Conservation (phyloP, 2,329 filamentous ascomycete genomes). For the Trichoderma simmonsii region DNA sequence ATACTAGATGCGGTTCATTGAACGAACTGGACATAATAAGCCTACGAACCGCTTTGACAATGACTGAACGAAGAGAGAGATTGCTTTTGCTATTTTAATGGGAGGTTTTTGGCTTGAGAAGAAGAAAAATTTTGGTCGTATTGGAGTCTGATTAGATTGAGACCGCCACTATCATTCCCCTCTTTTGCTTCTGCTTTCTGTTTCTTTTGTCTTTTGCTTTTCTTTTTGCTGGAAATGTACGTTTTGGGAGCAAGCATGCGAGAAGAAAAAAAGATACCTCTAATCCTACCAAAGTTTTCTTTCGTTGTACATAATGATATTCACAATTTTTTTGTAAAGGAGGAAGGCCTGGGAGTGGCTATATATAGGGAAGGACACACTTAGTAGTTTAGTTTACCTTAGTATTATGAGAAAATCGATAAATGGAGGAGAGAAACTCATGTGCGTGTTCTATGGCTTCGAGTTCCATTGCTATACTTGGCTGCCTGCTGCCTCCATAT, state of each 20-base stretch:
- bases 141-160: conserved; percentile 13
- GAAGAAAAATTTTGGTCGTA: not conserved
- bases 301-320: conserved; percentile 9
- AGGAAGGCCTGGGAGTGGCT: not conserved
- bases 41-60: not conserved
- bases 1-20: conserved; percentile 60
- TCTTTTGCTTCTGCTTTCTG: not conserved
- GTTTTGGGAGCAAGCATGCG: conserved; percentile 29
- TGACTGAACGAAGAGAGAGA: not conserved
- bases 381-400: not conserved
- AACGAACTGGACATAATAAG: not conserved
- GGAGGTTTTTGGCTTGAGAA: conserved; percentile 10
- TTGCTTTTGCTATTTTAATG: not conserved
- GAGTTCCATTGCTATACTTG: not conserved
- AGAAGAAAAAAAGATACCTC: conserved; percentile 29
- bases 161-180: conserved; percentile 19
- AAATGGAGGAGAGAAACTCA: not conserved
- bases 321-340: not conserved
- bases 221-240: conserved; percentile 18
- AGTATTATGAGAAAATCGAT: not conserved
- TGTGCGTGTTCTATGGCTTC: not conserved
- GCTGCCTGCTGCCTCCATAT: not conserved
- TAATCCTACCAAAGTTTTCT: conserved; percentile 1
- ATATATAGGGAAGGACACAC: not conserved
- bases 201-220: not conserved